Evolutionary conservation across 371 early-diverging fungal genomes (phyloP), one percentile per base, ranked within the genome.

Genomic region (Mucor racemosus): DNA sequence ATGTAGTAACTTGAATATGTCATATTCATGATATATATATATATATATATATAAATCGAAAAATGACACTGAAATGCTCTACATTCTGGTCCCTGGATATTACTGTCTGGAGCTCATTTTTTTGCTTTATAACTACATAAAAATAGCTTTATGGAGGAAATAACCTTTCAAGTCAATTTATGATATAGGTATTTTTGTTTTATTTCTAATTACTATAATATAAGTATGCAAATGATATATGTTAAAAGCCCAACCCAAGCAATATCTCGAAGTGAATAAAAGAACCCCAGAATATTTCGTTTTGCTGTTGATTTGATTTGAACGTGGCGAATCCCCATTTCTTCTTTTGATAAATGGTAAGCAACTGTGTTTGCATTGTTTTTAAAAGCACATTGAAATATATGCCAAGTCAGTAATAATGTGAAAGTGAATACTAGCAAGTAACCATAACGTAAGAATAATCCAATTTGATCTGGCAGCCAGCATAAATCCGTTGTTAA

Each of bases 381-480:
- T 34, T 41, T 55, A 7, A 19, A 26, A 6, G 5, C 44, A 31
- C 14, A 39, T 33, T 63, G 53, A 3, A 35, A 11, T 6, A 15
- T 8, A 38, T 53, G 41, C 56, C 26, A 56, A 17, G 38, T 15
- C 17, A 60, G 21, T 39, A 17, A 74, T 19, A 2, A 26, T 9
- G 64, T 0, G 0, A 83, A 1, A 0, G 79, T 73, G 13, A 69
- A 5, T 1, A 50, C 61, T 0, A 65, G 17, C 0, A 76, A 40
- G 35, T 65, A 77, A 0, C 65, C 79, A 57, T 83, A 83, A 1
- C 63, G 58, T 26, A 80, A 64, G 19, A 80, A 80, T 7, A 83
- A 60, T 5, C 54, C 58, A 0, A 83, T 58, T 33, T 83, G 80
- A 57, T 79, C 69, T 0, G 83, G 83, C 3, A 83, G 44, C 75